Evolutionary conservation across 2,329 filamentous ascomycete species (phyloP), one percentile per base, ranked within the genome.

Genomic region (Dactylonectria estremocensis): DNA sequence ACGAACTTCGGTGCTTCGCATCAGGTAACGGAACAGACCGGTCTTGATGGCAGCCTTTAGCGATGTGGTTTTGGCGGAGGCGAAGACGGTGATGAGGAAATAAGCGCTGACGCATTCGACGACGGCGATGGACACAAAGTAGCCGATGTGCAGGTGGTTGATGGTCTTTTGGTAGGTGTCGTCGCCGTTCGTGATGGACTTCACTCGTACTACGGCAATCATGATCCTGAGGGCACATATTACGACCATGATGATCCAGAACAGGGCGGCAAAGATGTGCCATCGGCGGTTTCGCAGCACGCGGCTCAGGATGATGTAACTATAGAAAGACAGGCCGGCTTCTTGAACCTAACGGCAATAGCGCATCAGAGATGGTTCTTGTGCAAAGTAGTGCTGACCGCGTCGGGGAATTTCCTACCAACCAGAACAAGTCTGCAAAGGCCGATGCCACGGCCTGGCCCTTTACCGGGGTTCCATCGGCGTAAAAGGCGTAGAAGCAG

Each of bases 191-290:
- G 80, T 16, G 9, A 83, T 78, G 43, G 75, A 76, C 7, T 69
- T 71, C 3, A 77, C 73, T 28, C 83, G 73, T 1, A 75, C 71
- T 4, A 76, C 70, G 13, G 80, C 74, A 46, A 84, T 83, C 14
- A 74, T 69, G 10, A 84, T 73, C 52, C 88, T 85, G 45, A 90
- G 83, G 0, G 84, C 77, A 2, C 79, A 75, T 43, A 90, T 87
- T 10, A 88, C 79, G 1, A 84, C 79, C 40, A 91, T 79, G 68
- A 91, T 88, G 3, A 84, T 85, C 69, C 89, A 91, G 70, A 91
- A 87, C 5, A 91, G 82, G 3, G 77, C 76, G 45, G 85, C 81
- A 66, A 89, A 89, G 3, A 86, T 78, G 2, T 81, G 76, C 68
- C 78, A 77, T 16, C 74, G 74, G n/a, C 70, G 72, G 57, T 84